Evolutionary conservation across 2,329 filamentous ascomycete species (phyloP), one percentile per base, ranked within the genome.

Genomic region (Aspergillus sp.): DNA sequence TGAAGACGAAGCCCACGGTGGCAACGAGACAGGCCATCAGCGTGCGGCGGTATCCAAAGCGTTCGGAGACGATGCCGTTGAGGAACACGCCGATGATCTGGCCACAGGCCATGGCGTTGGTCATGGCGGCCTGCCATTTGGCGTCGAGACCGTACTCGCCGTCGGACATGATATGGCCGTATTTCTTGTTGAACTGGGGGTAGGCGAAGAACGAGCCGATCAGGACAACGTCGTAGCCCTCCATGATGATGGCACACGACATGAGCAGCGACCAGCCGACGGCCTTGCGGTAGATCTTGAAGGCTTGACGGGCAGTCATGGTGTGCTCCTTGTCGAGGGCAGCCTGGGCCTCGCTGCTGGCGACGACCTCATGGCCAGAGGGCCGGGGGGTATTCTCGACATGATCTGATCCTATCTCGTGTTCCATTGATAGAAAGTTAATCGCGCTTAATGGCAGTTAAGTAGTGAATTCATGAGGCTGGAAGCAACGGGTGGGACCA

Each of bases 1-100:
- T 72, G 19, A 77, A 74, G 23, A 77, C 77, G 33, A 78, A 76
- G 14, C 66, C 76, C 21, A 73, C 73, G 46, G 81, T 71, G 23
- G 76, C 60, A 1, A 66, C 59, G 3, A 81, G 66, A 52, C 74
- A 77, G 6, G 66, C 66, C 53, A 70, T 59, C 61, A 71, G 67
- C 9, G 69, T 72, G 19, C 62, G 51, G 19, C 69, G 60, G 41
- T 67, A 71, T 8, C 71, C 71, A 19, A 69, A 62, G 7, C 68
- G 64, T 19, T 73, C 69, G 5, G 67, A 66, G n/a, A 69, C 48
- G 21, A 67, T 58, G 25, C 66, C 67, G 31, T 69, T 70, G 50
- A 71, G 56, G 8, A 72, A 45, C 15, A 73, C 60, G 23, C 70
- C 70, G 31, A 66, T 59, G 27, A 70, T 60, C 60, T 68, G 63